These are phyloP conservation scores for Nakazawaea wickerhamii DNA, from an alignment of 805 yeast species.

Conservation along the genomic window DNA sequence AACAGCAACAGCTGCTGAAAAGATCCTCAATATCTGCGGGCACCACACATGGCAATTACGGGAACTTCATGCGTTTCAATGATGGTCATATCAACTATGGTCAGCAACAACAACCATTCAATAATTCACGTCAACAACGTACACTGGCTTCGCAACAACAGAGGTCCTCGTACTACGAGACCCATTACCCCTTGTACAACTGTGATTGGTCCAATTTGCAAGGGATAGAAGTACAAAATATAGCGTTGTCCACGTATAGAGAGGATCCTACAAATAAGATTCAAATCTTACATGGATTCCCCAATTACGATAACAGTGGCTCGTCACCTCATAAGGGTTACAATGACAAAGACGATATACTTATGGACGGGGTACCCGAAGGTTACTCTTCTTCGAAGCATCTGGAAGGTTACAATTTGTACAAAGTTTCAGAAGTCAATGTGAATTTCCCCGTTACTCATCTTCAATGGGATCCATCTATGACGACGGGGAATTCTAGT, in stretches of 20 bases:
- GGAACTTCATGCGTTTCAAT: conserved; percentile 8
- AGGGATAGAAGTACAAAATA: conserved; percentile 34
- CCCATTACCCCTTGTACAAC: conserved; percentile 44
- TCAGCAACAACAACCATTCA: conserved; percentile 5
- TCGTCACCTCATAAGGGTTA: neutral
- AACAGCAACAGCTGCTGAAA: conserved; percentile 15
- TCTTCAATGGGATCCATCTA: conserved; percentile 65
- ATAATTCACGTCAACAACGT: conserved; percentile 3
- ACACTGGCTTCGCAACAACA: conserved; percentile 9
- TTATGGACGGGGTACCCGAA: conserved; percentile 12
- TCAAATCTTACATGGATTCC: conserved; percentile 39
- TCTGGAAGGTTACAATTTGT: conserved; percentile 35
- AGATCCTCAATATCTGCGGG: conserved; percentile 26
- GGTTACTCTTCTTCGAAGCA: conserved; percentile 7
- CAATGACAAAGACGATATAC: conserved; percentile 17
- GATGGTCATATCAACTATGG: conserved; percentile 1
- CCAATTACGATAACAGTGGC: conserved; percentile 16
- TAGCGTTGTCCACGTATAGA: conserved; percentile 72
- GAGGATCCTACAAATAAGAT: conserved; percentile 72
- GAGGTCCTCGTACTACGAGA: conserved; percentile 38
- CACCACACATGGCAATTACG: conserved; percentile 18
- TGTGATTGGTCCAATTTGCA: conserved; percentile 45
- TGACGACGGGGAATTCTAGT: conserved; percentile 21
- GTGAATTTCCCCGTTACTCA: conserved; percentile 68
- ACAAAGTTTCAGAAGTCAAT: conserved; percentile 42